phyloP scores from a whole-genome alignment of 2,329 filamentous ascomycete species.

The Parastagonospora avenae region DNA sequence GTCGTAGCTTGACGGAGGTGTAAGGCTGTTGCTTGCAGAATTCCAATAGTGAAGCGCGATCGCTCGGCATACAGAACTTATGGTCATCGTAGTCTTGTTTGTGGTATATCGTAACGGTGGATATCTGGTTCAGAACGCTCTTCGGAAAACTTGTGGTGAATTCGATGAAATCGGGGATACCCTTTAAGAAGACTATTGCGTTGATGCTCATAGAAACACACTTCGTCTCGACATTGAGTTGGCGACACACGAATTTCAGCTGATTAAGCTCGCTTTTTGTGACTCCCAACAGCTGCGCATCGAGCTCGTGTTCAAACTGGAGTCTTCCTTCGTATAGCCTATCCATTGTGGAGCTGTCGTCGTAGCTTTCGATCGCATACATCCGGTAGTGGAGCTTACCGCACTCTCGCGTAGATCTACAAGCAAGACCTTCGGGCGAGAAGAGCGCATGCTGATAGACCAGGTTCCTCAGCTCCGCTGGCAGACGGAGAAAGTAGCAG shows the following conservation, averaged over 20 bases:
- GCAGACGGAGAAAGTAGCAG: not conserved
- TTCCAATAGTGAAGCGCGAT: not conserved
- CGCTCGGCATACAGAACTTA: no score
- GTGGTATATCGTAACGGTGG: not conserved
- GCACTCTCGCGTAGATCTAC: not conserved
- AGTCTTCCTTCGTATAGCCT: no score
- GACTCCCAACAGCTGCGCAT: not conserved
- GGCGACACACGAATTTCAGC: constrained; percentile 4
- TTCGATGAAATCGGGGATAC: not conserved
- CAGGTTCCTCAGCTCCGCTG: not conserved
- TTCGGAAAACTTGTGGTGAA: not conserved
- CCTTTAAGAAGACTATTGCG: not conserved
- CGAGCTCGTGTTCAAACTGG: no score
- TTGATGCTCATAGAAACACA: not conserved
- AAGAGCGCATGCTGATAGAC: not conserved
- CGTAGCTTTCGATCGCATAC: no score
- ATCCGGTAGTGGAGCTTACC: not conserved
- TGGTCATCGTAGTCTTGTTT: no score
- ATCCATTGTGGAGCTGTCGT: no score
- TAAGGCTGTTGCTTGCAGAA: not conserved
- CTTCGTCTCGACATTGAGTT: constrained; percentile 1
- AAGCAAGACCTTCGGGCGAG: not conserved
- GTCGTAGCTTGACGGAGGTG: not conserved
- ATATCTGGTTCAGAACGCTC: not conserved
- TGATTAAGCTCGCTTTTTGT: constrained; percentile 1